Evolutionary conservation across 2,329 filamentous ascomycete species (phyloP).

Genomic region (Talaromyces albobiverticillius): DNA sequence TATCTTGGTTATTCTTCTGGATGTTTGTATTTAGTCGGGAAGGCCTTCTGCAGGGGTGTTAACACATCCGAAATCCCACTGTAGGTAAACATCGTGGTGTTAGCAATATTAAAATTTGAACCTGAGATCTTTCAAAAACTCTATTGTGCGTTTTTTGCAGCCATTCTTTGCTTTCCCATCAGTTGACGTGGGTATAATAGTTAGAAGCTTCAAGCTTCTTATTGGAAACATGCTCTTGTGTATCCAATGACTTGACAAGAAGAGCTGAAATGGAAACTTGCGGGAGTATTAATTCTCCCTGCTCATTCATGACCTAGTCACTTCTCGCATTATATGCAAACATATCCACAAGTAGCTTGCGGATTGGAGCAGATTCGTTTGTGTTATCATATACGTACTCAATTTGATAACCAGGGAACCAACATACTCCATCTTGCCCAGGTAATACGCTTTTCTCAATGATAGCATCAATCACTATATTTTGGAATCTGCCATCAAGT

Average conservation of each 20-base stretch:
- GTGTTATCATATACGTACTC: not conserved
- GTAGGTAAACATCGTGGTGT: no score
- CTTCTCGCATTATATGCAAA: not conserved
- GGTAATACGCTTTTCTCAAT: not conserved
- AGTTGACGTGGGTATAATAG: not conserved
- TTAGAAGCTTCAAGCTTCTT: not conserved
- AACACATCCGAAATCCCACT: no score
- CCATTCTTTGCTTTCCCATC: no score
- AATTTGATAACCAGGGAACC: not conserved
- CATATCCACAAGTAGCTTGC: not conserved
- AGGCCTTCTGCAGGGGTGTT: no score
- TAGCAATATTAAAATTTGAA: no score
- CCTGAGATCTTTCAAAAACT: no score
- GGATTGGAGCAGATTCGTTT: not conserved
- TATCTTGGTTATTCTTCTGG: no score
- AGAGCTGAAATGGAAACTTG: not conserved
- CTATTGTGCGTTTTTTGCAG: no score
- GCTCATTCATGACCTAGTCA: no score
- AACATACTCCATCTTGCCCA: not conserved
- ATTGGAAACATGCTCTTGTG: not conserved
- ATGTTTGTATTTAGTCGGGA: no score
- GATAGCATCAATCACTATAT: not conserved
- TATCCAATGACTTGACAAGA: not conserved
- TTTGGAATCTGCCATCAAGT: not conserved
- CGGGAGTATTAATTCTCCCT: not conserved